Base-by-base conservation (phyloP, 176 grass and related monocot species). In the Zoysia japonica region DNA sequence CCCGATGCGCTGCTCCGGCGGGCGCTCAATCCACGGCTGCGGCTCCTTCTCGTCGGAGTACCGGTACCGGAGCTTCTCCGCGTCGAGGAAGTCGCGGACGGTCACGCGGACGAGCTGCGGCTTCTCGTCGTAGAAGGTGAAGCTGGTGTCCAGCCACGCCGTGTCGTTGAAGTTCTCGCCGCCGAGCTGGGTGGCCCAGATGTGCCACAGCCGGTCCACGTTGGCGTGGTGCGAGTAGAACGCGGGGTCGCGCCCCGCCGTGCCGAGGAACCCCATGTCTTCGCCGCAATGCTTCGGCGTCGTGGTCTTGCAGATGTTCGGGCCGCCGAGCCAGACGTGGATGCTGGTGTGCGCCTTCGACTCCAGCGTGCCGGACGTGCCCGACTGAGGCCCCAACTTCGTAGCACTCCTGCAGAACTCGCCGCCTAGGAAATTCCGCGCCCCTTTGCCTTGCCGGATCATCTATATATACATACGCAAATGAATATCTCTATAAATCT, bases 141-240 rank as follows among this genome's bases (percentile, higher is more conserved):
- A 72, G 70, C 70, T 72, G 9, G 86, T 50, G 75, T 82, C 64
- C 1, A 72, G 70, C 70, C 70, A 72, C n/a, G 10, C 78, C 35
- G 48, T 0, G 71, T 82, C 63, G 3, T 16, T 1, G 65, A 71
- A 39, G 56, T 10, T n/a, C 49, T 6, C 2, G 39, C 2, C 11
- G 13, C 85, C 41, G 55, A 83, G 78, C 47, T 15, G 5, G 5
- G 7, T 7, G 47, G 47, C 15, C 78, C 79, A 88, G 35, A 83
- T 20, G 66, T 82, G 51, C 86, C 86, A 88, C 47, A 88, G 6
- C 44, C 80, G 86, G 56, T 88, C 85, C 3, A 88, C 86, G 75
- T 88, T 88, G 72, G 81, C 7, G 59, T 88, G 86, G 69, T 84
- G 80, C 13, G 75, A 52, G 61, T 79, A 88, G 75, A 88, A 88